Percentiles rank a stretch among this genome's conserved stretches.
Conservation (phyloP, 2,329 filamentous ascomycete genomes). For the Colletotrichum cuscutae region DNA sequence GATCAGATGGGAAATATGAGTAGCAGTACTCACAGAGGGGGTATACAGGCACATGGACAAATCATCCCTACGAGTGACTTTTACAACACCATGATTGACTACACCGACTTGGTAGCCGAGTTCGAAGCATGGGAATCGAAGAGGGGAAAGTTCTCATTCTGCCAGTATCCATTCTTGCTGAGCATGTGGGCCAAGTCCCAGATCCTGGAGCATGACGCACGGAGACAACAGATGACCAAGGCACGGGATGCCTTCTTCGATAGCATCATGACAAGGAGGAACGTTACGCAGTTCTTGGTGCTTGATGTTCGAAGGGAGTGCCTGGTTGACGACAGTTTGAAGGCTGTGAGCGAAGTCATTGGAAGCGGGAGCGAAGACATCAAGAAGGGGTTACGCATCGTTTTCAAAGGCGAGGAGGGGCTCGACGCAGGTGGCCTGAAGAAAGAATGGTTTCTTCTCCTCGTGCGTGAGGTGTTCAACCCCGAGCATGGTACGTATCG, state of each 20-base stretch:
- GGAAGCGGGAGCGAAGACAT: slow-evolving; percentile 84
- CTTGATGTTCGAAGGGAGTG: slow-evolving; percentile 85
- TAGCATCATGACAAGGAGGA: slow-evolving; percentile 81
- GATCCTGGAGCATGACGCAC: slow-evolving; percentile 88
- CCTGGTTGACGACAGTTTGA: slow-evolving; percentile 87
- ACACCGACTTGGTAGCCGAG: slow-evolving; percentile 84
- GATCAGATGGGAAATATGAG: slow-evolving; percentile 38
- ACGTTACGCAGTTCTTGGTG: slow-evolving; percentile 80
- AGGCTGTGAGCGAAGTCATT: slow-evolving; percentile 85
- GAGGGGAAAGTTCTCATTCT: slow-evolving; percentile 83
- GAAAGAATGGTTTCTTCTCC: slow-evolving; percentile 94
- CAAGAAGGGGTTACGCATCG: slow-evolving; percentile 88
- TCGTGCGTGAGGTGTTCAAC: slow-evolving; percentile 91
- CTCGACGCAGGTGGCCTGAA: slow-evolving; percentile 89
- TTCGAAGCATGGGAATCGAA: slow-evolving; percentile 89
- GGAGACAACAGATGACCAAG: slow-evolving; percentile 88
- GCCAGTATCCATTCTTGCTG: slow-evolving; percentile 90
- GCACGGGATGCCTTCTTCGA: slow-evolving; percentile 92
- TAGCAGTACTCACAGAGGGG: slow-evolving; percentile 47
- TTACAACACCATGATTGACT: slow-evolving; percentile 88
- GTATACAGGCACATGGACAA: slow-evolving; percentile 66
- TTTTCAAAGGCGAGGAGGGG: slow-evolving; percentile 89
- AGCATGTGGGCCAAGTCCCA: slow-evolving; percentile 94
- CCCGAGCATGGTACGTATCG: slow-evolving; percentile 79
- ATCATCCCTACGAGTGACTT: slow-evolving; percentile 85